Evolutionary conservation across 2,329 filamentous ascomycete genomes (phyloP).

Genomic region (Periconia digitata): DNA sequence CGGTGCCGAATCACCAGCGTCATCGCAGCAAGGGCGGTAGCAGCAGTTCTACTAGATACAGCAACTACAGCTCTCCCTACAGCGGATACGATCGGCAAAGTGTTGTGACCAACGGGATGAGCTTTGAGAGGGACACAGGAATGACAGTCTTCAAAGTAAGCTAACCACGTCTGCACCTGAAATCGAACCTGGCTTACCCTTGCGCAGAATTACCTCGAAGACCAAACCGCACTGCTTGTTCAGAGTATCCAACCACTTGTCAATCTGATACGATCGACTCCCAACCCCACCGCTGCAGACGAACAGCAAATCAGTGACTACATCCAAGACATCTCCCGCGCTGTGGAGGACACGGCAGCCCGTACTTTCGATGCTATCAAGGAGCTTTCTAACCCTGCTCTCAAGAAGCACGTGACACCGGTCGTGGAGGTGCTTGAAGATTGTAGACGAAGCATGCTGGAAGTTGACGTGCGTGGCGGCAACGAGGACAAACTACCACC

Average conservation of each 20-base stretch:
- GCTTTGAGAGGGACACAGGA: slow-evolving; percentile 29
- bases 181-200: slow-evolving; percentile 12
- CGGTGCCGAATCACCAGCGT: slow-evolving; percentile 20
- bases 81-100: slow-evolving; percentile 39
- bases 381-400: slow-evolving; percentile 52
- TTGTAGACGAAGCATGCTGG: slow-evolving; percentile 66
- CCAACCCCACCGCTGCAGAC: slow-evolving; percentile 30
- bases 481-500: slow-evolving; percentile 69
- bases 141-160: slow-evolving; percentile 64
- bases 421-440: slow-evolving; percentile 61
- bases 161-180: slow-evolving; percentile 10
- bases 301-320: slow-evolving; percentile 62
- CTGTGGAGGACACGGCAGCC: slow-evolving; percentile 69
- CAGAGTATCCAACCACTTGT: slow-evolving; percentile 83
- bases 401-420: slow-evolving; percentile 54
- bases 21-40: slow-evolving; percentile 40
- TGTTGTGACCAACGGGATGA: slow-evolving; percentile 25
- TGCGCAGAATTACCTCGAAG: slow-evolving; percentile 72
- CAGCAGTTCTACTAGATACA: slow-evolving; percentile 38
- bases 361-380: slow-evolving; percentile 60
- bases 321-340: slow-evolving; percentile 68
- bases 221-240: slow-evolving; percentile 77
- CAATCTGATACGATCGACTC: slow-evolving; percentile 59
- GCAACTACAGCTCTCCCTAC: slow-evolving; percentile 39
- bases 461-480: slow-evolving; percentile 62